Evolutionary conservation across 305 asterid species (phyloP), one percentile per base, ranked within the genome.

Genomic region (Lippia alba): DNA sequence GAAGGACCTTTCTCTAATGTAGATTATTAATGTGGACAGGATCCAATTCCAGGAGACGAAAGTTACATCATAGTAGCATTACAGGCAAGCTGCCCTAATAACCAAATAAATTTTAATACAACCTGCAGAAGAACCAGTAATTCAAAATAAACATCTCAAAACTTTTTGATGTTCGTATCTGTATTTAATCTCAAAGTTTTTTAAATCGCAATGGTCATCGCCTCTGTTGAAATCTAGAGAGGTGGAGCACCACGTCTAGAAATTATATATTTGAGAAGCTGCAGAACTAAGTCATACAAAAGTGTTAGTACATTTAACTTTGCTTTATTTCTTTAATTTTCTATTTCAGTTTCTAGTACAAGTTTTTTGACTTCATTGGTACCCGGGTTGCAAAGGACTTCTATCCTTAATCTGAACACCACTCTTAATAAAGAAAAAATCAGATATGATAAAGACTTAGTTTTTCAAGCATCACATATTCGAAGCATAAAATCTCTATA

Each of bases 31-130:
- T 19, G 34, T 50, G 17, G 33, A 54, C 15, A 12, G 46, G n/a
- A 12, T 33, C 49, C 64, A 71, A 56, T 59, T 54, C 49, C 70
- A 50, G 48, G 18, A 17, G 62, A 44, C 9, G 57, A 51, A 57
- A 20, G 41, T 16, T 59, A 36, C 11, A 45, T 73, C 62, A 51
- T 36, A 16, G 16, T 39, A 56, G 12, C 60, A 45, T 14, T 59
- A 59, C 11, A 6, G 17, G 70, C 51, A 74, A 30, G 67, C 55
- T 45, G 66, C 11, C 50, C 19, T 53, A 41, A 20, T 49, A 36
- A 16, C 74, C 54, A 74, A 61, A 45, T 41, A 17, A 39, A 66
- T 19, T 39, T 61, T 45, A 70, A 8, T 44, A 53, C 66, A 67
- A 68, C 44, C 50, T 53, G 36, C 58, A 16, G 40, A 24, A 59